Evolutionary conservation across 2,329 filamentous ascomycete species (phyloP).

Genomic region (Hypoxylon sp.): DNA sequence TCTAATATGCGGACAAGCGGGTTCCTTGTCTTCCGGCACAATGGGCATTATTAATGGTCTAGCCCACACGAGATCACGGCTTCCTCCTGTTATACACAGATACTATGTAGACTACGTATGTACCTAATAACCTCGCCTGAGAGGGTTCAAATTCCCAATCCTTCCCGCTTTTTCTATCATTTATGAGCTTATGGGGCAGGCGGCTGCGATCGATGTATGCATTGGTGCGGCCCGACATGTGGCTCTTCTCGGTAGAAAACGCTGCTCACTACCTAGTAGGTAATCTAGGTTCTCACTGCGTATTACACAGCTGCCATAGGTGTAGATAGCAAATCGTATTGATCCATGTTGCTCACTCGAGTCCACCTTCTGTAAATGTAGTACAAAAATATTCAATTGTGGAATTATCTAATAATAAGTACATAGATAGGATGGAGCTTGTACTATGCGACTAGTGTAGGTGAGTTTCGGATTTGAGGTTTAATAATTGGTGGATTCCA

Average conservation of each 20-base stretch:
- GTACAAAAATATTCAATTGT: slow-evolving; percentile 1
- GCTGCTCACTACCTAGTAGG: slow-evolving; percentile 1
- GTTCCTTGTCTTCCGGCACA: slow-evolving; percentile 36
- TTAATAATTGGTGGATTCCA: background rate
- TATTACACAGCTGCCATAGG: no score
- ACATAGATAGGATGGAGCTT: slow-evolving; percentile 1
- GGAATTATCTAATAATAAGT: slow-evolving; percentile 17
- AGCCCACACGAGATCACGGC: slow-evolving; percentile 41
- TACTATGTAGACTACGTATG: slow-evolving; percentile 40
- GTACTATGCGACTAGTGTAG: slow-evolving; percentile 15
- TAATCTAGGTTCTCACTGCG: slow-evolving; percentile 2
- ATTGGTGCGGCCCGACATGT: slow-evolving; percentile 9
- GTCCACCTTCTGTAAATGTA: background rate
- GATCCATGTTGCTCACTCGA: background rate
- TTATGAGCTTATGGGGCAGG: background rate
- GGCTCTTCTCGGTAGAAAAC: background rate
- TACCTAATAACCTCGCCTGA: slow-evolving; percentile 32
- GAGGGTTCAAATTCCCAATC: slow-evolving; percentile 15
- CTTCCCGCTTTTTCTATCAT: slow-evolving; percentile 7
- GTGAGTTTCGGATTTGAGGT: slow-evolving; percentile 20
- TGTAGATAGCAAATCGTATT: background rate
- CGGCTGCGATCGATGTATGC: background rate
- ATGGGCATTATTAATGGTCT: slow-evolving; percentile 27
- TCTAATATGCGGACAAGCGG: slow-evolving; percentile 34
- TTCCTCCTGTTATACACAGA: slow-evolving; percentile 33